Evolutionary conservation across 2,329 filamentous ascomycete species (phyloP).

Genomic region (Ophiostoma ips): DNA sequence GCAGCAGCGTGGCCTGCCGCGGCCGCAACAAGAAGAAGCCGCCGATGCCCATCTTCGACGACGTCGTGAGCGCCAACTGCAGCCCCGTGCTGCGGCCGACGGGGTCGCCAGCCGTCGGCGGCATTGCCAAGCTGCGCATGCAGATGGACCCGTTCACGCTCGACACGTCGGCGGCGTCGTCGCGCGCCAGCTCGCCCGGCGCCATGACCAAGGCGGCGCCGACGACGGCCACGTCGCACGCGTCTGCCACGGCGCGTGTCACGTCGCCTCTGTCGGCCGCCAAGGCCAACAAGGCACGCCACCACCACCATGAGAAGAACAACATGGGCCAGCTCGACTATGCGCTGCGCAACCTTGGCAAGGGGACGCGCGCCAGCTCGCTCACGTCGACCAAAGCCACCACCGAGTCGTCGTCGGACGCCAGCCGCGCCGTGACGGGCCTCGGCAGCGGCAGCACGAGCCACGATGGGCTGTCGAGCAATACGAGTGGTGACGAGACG

Average conservation of each 20-base stretch:
- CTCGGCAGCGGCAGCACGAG: slow-evolving; percentile 44
- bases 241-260: background rate
- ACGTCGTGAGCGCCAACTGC: slow-evolving; percentile 49
- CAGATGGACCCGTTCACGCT: slow-evolving; percentile 69
- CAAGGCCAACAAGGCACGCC: background rate
- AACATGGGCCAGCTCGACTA: background rate
- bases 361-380: background rate
- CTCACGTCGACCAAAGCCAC: background rate
- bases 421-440: slow-evolving; percentile 17
- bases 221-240: slow-evolving; percentile 10
- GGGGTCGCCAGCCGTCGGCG: slow-evolving; percentile 46
- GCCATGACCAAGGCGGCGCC: slow-evolving; percentile 22
- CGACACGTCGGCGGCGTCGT: slow-evolving; percentile 32
- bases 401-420: slow-evolving; percentile 18
- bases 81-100: slow-evolving; percentile 41
- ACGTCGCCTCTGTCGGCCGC: slow-evolving; percentile 3
- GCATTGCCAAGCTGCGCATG: slow-evolving; percentile 69
- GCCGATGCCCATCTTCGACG: slow-evolving; percentile 28
- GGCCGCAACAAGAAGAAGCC: slow-evolving; percentile 27
- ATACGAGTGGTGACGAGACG: slow-evolving; percentile 44
- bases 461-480: slow-evolving; percentile 43
- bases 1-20: slow-evolving; percentile 19
- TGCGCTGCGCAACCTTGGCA: background rate
- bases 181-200: slow-evolving; percentile 32
- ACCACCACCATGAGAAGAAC: no score